These are phyloP conservation scores for Citeromyces hawaiiensis DNA, from an alignment of 1,139 yeast species.

Conservation along the genomic window DNA sequence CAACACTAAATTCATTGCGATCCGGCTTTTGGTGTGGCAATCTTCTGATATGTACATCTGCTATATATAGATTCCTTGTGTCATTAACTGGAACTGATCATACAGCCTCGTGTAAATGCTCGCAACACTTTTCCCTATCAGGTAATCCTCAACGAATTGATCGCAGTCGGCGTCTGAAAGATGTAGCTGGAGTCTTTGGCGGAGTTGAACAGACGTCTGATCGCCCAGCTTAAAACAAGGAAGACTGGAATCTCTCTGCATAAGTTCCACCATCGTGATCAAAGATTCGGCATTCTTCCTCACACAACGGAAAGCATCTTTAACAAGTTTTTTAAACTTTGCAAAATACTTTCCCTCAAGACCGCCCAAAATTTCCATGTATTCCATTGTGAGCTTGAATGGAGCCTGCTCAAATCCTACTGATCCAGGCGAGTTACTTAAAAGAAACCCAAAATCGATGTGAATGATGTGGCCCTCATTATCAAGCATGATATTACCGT, in stretches of 20 bases:
- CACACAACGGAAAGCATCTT: conserved; percentile 58
- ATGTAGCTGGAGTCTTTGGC: conserved; percentile 71
- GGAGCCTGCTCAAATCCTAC: conserved; percentile 97
- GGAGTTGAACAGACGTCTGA: conserved; percentile 63
- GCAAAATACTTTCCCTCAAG: conserved; percentile 41
- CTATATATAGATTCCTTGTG: conserved; percentile 82
- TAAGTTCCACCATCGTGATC: conserved; percentile 72
- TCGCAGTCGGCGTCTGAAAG: conserved; percentile 64
- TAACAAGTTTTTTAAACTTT: conserved; percentile 47
- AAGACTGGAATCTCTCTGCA: conserved; percentile 81
- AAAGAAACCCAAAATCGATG: conserved; percentile 87
- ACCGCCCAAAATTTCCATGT: conserved; percentile 81
- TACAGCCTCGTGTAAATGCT: conserved; percentile 82
- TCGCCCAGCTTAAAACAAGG: conserved; percentile 90
- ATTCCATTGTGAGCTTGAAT: conserved; percentile 79
- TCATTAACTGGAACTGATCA: conserved; percentile 85
- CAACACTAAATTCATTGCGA: too few species aligned
- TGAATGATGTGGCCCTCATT: conserved; percentile 91
- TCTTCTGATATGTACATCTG: background rate
- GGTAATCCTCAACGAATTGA: conserved; percentile 55
- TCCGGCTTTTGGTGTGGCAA: too few species aligned
- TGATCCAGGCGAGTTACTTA: conserved; percentile 91
- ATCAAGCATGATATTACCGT: conserved; percentile 91
- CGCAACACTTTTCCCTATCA: conserved; percentile 76
- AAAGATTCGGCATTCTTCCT: conserved; percentile 63